phyloP scores from a whole-genome alignment of 495 filamentous ascomycete genomes.

The Trichoderma reesei region DNA sequence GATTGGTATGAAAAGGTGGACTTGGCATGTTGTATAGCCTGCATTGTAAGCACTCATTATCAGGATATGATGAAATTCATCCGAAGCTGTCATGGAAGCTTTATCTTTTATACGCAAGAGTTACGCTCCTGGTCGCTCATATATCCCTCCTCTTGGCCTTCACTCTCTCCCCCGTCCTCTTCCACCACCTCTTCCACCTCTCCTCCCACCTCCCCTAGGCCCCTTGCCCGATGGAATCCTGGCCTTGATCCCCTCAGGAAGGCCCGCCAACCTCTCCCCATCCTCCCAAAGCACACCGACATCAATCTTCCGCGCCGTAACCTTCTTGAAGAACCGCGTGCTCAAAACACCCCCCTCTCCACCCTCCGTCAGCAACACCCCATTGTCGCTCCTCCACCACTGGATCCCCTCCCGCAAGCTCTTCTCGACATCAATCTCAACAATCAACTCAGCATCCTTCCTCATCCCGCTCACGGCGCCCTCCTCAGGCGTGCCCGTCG shows the following conservation, averaged over 20 bases:
- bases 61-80: too few species aligned
- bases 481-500: conserved; percentile 50
- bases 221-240: conserved; percentile 39
- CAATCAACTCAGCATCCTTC: conserved; percentile 60
- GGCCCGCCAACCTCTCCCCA: conserved; percentile 48
- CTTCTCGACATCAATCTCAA: conserved; percentile 66
- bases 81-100: too few species aligned
- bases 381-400: conserved; percentile 86
- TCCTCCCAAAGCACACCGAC: conserved; percentile 57
- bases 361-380: conserved; percentile 52
- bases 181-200: conserved; percentile 15
- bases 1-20: too few species aligned
- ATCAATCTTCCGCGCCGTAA: conserved; percentile 48
- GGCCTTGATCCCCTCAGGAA: conserved; percentile 36
- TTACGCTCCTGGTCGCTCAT: background rate
- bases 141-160: background rate
- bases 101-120: too few species aligned
- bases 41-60: too few species aligned
- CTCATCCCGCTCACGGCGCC: conserved; percentile 82
- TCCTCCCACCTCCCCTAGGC: conserved; percentile 16
- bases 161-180: conserved; percentile 13
- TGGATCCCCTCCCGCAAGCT: conserved; percentile 53
- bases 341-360: conserved; percentile 35
- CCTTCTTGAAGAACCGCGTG: conserved; percentile 37
- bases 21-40: too few species aligned